Evolutionary conservation across 441 rosid species (phyloP).

Genomic region (Mallotus japonicus): DNA sequence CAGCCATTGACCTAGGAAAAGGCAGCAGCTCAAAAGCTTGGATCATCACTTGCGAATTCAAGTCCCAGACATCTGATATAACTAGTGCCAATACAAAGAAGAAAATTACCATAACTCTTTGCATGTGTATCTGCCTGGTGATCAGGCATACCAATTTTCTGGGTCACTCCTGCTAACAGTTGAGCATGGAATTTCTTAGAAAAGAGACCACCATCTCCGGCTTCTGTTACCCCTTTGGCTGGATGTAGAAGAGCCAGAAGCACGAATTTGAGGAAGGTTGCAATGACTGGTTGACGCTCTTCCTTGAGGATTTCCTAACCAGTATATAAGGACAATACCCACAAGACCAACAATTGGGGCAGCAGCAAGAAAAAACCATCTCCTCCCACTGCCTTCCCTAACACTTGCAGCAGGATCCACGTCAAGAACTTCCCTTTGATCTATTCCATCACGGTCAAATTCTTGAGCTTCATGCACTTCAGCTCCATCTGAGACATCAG

Average conservation of each 20-base stretch:
- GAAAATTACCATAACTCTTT: not conserved
- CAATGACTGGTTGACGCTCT: slow-evolving; percentile 35
- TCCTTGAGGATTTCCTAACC: slow-evolving; percentile 66
- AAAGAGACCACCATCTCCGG: slow-evolving; percentile 85
- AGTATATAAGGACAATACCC: slow-evolving; percentile 68
- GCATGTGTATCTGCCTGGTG: not conserved
- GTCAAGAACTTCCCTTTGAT: slow-evolving; percentile 27
- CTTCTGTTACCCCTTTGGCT: slow-evolving; percentile 50
- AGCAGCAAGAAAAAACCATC: slow-evolving; percentile 71
- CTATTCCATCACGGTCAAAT: slow-evolving; percentile 24
- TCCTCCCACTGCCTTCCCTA: slow-evolving; percentile 37
- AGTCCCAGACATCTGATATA: not conserved
- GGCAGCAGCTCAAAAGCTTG: not conserved
- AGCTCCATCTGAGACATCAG: slow-evolving; percentile 39
- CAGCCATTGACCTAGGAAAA: not conserved
- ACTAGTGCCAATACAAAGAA: not conserved
- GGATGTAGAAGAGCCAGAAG: slow-evolving; percentile 25
- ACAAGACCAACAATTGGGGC: slow-evolving; percentile 81
- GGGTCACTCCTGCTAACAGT: not conserved
- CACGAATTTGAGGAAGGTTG: slow-evolving; percentile 25
- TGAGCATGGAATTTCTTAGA: slow-evolving; percentile 31
- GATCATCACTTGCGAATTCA: not conserved
- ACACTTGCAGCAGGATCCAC: slow-evolving; percentile 10
- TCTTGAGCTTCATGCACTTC: slow-evolving; percentile 43
- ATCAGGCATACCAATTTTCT: not conserved